Conservation (phyloP, 164 flowering plant genomes). For the Nelumbo lutea region DNA sequence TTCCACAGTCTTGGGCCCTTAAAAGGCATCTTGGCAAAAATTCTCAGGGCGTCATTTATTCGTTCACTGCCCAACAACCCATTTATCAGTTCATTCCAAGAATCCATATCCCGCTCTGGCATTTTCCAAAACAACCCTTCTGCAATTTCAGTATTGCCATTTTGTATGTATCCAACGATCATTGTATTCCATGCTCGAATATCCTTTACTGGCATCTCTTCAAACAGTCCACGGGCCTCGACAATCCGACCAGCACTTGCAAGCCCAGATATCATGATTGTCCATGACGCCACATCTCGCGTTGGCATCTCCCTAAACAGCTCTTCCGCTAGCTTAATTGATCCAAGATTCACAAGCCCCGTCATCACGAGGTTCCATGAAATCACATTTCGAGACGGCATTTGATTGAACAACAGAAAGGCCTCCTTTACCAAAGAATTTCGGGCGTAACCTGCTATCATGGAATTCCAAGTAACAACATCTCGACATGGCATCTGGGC, state of each 20-base stretch:
- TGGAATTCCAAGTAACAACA: slow-evolving; percentile 61
- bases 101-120: slow-evolving; percentile 35
- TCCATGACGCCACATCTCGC: slow-evolving; percentile 54
- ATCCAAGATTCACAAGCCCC: slow-evolving; percentile 32
- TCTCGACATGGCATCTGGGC: slow-evolving; percentile 42
- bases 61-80: slow-evolving; percentile 35
- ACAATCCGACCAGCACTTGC: slow-evolving; percentile 32
- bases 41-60: slow-evolving; percentile 35
- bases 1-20: slow-evolving; percentile 45
- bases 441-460: slow-evolving; percentile 49
- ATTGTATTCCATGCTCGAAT: slow-evolving; percentile 53
- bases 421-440: slow-evolving; percentile 45
- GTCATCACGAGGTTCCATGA: slow-evolving; percentile 62
- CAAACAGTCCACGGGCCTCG: slow-evolving; percentile 47
- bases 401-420: slow-evolving; percentile 33
- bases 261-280: slow-evolving; percentile 49
- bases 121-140: slow-evolving; percentile 48
- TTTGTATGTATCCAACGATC: slow-evolving; percentile 41
- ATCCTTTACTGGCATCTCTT: slow-evolving; percentile 51
- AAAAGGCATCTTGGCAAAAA: slow-evolving; percentile 42
- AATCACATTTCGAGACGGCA: slow-evolving; percentile 44
- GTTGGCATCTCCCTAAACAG: slow-evolving; percentile 38
- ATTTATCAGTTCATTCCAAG: slow-evolving; percentile 43
- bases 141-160: slow-evolving; percentile 34
- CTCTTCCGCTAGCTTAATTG: slow-evolving; percentile 33